These are phyloP conservation scores for Epichloe baconii DNA, from an alignment of 2,329 filamentous ascomycete genomes.

Conservation along the genomic window DNA sequence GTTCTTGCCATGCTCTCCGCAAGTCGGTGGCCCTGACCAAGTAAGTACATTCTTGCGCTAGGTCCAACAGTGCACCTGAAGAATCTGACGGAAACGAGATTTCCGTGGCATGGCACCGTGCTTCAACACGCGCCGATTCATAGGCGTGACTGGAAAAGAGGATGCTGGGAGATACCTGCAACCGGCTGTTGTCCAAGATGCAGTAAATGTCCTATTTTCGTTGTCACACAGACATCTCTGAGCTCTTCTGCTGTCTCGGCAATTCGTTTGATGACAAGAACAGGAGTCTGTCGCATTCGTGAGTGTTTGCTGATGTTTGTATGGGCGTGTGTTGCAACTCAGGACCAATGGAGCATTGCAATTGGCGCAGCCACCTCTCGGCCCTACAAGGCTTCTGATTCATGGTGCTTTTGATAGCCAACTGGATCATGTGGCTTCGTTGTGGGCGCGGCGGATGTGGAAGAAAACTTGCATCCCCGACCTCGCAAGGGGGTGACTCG, in stretches of 20 bases:
- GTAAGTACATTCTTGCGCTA: background rate
- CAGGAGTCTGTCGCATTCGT: background rate
- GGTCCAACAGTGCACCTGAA: background rate
- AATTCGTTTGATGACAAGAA: background rate
- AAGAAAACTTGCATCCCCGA: background rate
- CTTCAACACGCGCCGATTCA: background rate
- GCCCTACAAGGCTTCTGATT: background rate
- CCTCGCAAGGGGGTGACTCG: background rate
- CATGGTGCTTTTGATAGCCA: background rate
- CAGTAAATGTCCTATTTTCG: background rate
- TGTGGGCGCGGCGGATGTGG: background rate
- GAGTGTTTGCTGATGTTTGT: conserved; percentile 2
- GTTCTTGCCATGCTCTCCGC: too few species aligned
- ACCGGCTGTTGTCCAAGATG: background rate
- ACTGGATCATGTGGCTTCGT: background rate
- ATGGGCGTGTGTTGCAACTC: background rate
- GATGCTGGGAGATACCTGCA: background rate
- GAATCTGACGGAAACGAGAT: background rate
- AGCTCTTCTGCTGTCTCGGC: background rate
- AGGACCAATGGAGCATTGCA: background rate
- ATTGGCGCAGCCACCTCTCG: background rate
- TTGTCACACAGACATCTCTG: background rate
- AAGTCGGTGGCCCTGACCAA: background rate
- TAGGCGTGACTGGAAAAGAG: background rate
- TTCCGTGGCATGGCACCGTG: background rate